These are phyloP conservation scores for Trichophyton verrucosum DNA, from an alignment of 2,329 filamentous ascomycete genomes.

Conservation along the genomic window DNA sequence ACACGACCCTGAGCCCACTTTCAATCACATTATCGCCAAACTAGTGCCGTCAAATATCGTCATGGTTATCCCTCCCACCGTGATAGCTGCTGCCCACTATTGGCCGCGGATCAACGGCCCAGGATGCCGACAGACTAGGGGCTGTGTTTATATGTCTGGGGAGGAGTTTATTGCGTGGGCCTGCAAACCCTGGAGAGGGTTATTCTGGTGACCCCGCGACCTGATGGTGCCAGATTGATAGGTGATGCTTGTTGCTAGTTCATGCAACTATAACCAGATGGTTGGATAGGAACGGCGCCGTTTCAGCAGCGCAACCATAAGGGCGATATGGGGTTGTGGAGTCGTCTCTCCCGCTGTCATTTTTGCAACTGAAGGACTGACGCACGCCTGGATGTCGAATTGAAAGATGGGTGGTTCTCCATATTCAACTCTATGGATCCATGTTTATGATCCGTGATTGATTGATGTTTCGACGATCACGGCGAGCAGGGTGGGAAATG, in stretches of 20 bases:
- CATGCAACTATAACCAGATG: not conserved
- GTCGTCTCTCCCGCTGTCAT: not conserved
- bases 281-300: not conserved
- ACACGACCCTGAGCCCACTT: not conserved
- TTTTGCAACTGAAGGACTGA: not conserved
- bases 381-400: not conserved
- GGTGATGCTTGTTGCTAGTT: not conserved
- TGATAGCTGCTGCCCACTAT: not conserved
- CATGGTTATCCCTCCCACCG: not conserved
- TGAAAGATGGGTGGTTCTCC: not conserved
- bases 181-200: not conserved
- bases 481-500: not conserved
- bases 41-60: not conserved
- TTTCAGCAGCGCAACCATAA: not conserved
- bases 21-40: not conserved
- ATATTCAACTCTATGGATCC: not conserved
- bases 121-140: not conserved
- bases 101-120: slow-evolving; percentile 1
- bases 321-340: not conserved
- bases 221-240: not conserved
- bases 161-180: not conserved
- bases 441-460: not conserved
- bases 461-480: not conserved
- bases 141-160: not conserved
- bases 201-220: not conserved